Evolutionary conservation across 1,284 basidiomycete species (phyloP).

Genomic region (Wallemia ichthyophaga): DNA sequence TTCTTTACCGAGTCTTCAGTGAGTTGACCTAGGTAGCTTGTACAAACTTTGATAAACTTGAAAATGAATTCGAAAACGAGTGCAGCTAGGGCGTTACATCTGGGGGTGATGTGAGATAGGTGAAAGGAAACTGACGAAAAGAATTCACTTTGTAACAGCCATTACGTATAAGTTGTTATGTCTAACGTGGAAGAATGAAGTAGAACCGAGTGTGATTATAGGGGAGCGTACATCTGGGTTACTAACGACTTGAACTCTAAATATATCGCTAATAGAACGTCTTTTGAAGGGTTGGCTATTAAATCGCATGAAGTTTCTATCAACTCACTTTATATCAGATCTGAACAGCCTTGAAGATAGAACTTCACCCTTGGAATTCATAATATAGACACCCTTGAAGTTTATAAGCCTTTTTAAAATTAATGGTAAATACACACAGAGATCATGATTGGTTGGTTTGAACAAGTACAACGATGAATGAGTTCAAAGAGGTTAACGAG

Average conservation of each 20-base stretch:
- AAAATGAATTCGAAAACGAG: conserved; percentile 95
- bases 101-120: conserved; percentile 12
- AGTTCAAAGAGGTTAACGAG: too few relatives aligned
- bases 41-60: conserved; percentile 71
- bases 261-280: conserved; percentile 88
- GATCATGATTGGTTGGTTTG: background rate
- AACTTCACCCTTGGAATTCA: conserved; percentile 93
- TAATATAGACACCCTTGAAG: conserved; percentile 39
- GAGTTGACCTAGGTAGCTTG: conserved; percentile 87
- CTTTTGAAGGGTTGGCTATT: conserved; percentile 18
- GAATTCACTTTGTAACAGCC: conserved; percentile 62
- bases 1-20: conserved; percentile 97
- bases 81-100: conserved; percentile 85
- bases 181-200: conserved; percentile 87
- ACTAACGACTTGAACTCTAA: conserved; percentile 90
- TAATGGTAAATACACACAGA: background rate
- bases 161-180: conserved; percentile 84
- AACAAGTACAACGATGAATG: background rate
- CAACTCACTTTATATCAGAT: conserved; percentile 60
- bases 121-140: background rate
- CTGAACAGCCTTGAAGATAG: conserved; percentile 76
- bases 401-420: background rate
- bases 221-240: conserved; percentile 87
- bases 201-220: conserved; percentile 87
- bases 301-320: conserved; percentile 1